Evolutionary conservation across 2,329 filamentous ascomycete species (phyloP).

Genomic region (Ampelomyces quisqualis): DNA sequence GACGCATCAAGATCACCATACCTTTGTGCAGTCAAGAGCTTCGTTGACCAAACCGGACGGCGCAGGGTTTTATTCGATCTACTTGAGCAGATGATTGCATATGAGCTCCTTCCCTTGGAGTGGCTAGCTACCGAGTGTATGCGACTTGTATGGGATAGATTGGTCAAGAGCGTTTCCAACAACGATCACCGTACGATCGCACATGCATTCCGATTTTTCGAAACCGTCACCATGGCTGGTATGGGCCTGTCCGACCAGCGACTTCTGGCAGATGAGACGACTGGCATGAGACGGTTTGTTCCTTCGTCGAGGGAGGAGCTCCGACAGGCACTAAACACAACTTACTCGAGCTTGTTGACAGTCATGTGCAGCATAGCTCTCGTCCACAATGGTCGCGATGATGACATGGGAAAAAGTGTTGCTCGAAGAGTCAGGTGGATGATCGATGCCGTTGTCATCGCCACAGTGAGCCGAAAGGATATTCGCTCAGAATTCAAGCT

Average conservation of each 20-base stretch:
- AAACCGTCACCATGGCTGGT: conserved; percentile 32
- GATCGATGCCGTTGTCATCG: conserved; percentile 27
- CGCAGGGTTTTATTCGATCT: conserved; percentile 39
- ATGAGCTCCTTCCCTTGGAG: conserved; percentile 40
- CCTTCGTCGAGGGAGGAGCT: conserved; percentile 30
- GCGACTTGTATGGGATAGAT: conserved; percentile 38
- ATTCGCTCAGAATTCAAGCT: conserved; percentile 26
- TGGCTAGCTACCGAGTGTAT: conserved; percentile 43
- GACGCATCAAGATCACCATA: conserved; percentile 27
- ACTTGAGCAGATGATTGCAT: conserved; percentile 36
- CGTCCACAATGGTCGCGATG: conserved; percentile 23
- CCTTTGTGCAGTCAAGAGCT: conserved; percentile 28
- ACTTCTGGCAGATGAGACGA: conserved; percentile 20
- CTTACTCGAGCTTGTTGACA: conserved; percentile 39
- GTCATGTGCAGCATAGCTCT: conserved; percentile 38
- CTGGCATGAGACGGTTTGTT: conserved; percentile 21
- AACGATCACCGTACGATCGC: conserved; percentile 26
- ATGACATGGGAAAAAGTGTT: conserved; percentile 14
- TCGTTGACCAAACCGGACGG: conserved; percentile 32
- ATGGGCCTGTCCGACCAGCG: conserved; percentile 32
- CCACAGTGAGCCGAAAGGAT: conserved; percentile 26
- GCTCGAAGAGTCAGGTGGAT: conserved; percentile 23
- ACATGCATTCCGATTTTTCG: conserved; percentile 33
- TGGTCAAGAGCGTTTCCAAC: conserved; percentile 38
- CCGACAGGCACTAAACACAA: conserved; percentile 39